Percentiles rank a stretch among this genome's conserved stretches.
phyloP scores from a whole-genome alignment of 2,329 filamentous ascomycete species.

The Penicillium capsulatum region DNA sequence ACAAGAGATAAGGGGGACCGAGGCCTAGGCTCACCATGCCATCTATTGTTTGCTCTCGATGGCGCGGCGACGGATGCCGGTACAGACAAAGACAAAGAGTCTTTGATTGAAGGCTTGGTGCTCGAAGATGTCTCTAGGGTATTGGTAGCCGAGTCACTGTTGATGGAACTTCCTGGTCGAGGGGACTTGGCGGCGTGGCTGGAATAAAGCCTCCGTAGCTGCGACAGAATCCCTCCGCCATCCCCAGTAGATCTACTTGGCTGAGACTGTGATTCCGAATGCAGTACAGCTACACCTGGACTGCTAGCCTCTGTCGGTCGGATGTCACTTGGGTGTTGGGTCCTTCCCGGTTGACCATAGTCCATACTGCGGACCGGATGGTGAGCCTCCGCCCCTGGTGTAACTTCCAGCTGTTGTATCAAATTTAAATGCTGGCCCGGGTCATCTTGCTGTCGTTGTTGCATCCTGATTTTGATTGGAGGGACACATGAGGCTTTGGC shows the following conservation, averaged over 20 bases:
- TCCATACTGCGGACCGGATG: conserved; percentile 36
- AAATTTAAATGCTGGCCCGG: conserved; percentile 25
- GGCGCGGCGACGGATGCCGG: conserved; percentile 32
- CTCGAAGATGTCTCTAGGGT: conserved; percentile 25
- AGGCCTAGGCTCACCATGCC: conserved; percentile 40
- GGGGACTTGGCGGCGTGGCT: conserved; percentile 38
- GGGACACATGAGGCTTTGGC: conserved; percentile 29
- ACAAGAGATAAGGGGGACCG: conserved; percentile 37
- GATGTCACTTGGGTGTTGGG: conserved; percentile 31
- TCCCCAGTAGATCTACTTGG: conserved; percentile 24
- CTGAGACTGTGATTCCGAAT: conserved; percentile 23
- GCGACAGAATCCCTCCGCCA: conserved; percentile 62
- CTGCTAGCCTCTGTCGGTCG: conserved; percentile 31
- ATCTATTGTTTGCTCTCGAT: conserved; percentile 39
- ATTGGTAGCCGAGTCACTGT: conserved; percentile 31
- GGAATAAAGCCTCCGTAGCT: conserved; percentile 66
- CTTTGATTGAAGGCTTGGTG: conserved; percentile 25
- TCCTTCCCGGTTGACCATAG: conserved; percentile 23
- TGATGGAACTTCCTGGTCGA: conserved; percentile 28
- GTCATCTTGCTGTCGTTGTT: no score
- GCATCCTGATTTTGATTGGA: no score
- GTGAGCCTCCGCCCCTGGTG: conserved; percentile 36
- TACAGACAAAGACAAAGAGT: conserved; percentile 20
- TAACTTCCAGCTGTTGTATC: conserved; percentile 19
- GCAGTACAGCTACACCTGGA: conserved; percentile 25